Evolutionary conservation across 1,284 basidiomycete genomes (phyloP).

Genomic region (Marasmius sp.): DNA sequence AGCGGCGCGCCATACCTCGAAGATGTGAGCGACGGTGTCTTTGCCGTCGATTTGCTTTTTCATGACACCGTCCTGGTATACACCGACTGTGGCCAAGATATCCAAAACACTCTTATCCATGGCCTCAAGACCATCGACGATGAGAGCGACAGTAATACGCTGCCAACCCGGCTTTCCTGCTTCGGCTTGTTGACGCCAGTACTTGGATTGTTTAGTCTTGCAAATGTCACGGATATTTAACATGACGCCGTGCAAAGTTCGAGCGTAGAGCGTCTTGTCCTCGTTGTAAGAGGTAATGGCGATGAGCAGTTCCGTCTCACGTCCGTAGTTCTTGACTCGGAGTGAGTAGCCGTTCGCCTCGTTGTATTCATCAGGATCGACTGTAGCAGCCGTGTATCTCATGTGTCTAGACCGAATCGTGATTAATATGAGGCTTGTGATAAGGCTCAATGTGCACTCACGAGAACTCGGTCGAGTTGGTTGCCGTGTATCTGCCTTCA

Average conservation of each 20-base stretch:
- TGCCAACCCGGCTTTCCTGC: constrained; percentile 94
- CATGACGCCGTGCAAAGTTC: constrained; percentile 95
- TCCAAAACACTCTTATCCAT: constrained; percentile 96
- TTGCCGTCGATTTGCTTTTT: constrained; percentile 93
- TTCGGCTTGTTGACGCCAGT: constrained; percentile 84
- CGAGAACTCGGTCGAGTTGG: constrained; percentile 84
- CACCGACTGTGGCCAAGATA: constrained; percentile 83
- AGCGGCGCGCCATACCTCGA: constrained; percentile 60
- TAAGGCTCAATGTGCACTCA: constrained; percentile 36
- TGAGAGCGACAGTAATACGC: constrained; percentile 86
- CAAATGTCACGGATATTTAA: constrained; percentile 98
- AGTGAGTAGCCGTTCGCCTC: constrained; percentile 82
- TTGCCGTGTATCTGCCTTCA: constrained; percentile 74
- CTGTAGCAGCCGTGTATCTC: constrained; percentile 88
- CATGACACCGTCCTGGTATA: constrained; percentile 95
- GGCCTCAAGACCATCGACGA: constrained; percentile 92
- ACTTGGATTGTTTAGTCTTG: constrained; percentile 94
- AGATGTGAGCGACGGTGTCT: constrained; percentile 89
- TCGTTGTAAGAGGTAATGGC: constrained; percentile 89
- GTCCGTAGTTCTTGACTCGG: constrained; percentile 82
- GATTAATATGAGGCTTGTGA: constrained; percentile 11
- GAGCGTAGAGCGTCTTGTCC: constrained; percentile 92
- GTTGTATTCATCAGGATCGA: constrained; percentile 92
- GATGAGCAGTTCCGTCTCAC: constrained; percentile 92
- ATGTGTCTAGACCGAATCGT: constrained; percentile 58